Evolutionary conservation across 331 rosid species (phyloP), one percentile per base, ranked within the genome.

Genomic region (Acacia pycnantha): DNA sequence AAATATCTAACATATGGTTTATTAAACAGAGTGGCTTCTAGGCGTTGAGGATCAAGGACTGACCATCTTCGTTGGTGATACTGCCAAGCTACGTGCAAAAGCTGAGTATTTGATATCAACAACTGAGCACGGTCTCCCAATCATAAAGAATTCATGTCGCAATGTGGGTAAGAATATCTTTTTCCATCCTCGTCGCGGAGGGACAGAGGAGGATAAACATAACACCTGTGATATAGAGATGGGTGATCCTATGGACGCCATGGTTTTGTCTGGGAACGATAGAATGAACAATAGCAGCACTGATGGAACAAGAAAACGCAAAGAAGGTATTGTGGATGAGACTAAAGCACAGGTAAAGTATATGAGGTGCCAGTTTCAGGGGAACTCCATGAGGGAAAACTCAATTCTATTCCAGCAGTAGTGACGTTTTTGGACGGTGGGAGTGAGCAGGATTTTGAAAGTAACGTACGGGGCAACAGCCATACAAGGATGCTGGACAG

Each of bases 21-120:
- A 46, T 70, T 84, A 43, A 79, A 78, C 89, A 93, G 97, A 90
- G 82, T 93, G 95, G 95, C 91, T 93, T 77, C 91, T 93, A 43
- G 87, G 66, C 70, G 86, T 83, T 75, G 89, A 93, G 88, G 90
- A 87, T 29, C 92, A 87, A 79, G 97, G 92, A 80, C 61, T 85
- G 70, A 71, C 77, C 43, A 83, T 89, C 69, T 90, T 88, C 68
- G 91, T 84, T 72, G 83, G 82, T 68, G 89, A 78, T 46, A 82
- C 74, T 48, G 84, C 88, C 51, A 89, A 88, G 81, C 83, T 75
- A 50, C 86, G 76, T 78, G 92, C 90, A 46, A 92, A 86, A 74
- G 87, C 87, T 40, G 65, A 84, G 64, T 71, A 83, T 75, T 86
- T 67, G 76, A 80, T 80, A 81, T 84, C 95, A 48, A 86, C 86